phyloP scores from a whole-genome alignment of 345 rosid genomes.

The Murraya koenigii region DNA sequence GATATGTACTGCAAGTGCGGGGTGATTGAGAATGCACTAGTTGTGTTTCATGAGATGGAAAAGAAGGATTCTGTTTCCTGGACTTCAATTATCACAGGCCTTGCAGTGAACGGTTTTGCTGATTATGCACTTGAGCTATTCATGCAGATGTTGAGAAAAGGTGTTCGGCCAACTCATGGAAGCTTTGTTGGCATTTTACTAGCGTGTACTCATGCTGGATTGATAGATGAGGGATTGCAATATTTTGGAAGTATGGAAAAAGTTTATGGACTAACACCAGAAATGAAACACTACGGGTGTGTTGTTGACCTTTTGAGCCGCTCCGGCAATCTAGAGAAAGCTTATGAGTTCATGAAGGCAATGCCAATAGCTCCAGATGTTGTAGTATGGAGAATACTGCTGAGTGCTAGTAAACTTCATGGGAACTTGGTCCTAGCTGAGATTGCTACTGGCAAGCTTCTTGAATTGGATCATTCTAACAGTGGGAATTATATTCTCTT shows the following conservation, averaged over 20 bases:
- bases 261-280: conserved; percentile 49
- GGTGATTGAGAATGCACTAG: conserved; percentile 39
- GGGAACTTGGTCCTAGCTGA: conserved; percentile 54
- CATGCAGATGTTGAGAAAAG: conserved; percentile 38
- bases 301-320: conserved; percentile 69
- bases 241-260: conserved; percentile 47
- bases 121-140: conserved; percentile 41
- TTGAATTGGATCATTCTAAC: conserved; percentile 48
- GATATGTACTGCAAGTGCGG: conserved; percentile 68
- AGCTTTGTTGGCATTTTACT: conserved; percentile 52
- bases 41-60: conserved; percentile 45
- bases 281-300: conserved; percentile 69
- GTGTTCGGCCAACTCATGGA: conserved; percentile 43
- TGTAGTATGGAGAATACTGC: conserved; percentile 61
- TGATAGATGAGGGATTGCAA: conserved; percentile 46
- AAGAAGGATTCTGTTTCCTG: conserved; percentile 52
- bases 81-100: conserved; percentile 60
- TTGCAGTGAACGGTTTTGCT: conserved; percentile 64
- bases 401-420: conserved; percentile 62
- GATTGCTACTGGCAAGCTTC: conserved; percentile 44
- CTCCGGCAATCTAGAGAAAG: conserved; percentile 49
- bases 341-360: conserved; percentile 45
- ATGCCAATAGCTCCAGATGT: conserved; percentile 49
- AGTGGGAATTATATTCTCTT: conserved; percentile 65
- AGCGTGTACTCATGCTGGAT: conserved; percentile 57